Evolutionary conservation across 495 filamentous ascomycete genomes (phyloP).

Genomic region (Pseudotulostoma volvatum): DNA sequence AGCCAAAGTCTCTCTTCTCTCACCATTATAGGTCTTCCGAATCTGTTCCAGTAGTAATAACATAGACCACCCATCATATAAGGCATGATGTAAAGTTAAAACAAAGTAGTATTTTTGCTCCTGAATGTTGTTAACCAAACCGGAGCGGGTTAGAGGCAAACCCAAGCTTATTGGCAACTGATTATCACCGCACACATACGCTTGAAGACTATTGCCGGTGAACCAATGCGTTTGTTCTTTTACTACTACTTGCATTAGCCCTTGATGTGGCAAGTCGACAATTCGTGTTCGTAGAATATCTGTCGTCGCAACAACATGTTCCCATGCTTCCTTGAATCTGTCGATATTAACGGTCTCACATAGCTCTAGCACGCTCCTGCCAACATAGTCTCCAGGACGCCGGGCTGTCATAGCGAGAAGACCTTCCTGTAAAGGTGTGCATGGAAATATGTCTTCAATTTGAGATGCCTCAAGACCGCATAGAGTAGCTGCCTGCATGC

Average conservation of each 20-base stretch:
- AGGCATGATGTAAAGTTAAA: constrained; percentile 32
- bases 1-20: constrained; percentile 8
- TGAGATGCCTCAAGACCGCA: constrained; percentile 10
- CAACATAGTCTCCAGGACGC: constrained; percentile 17
- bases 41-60: constrained; percentile 12
- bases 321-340: constrained; percentile 25
- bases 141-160: constrained; percentile 1
- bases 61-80: constrained; percentile 44
- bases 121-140: background rate
- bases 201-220: background rate
- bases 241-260: constrained; percentile 23
- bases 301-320: constrained; percentile 10
- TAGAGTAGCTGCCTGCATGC: constrained; percentile 1
- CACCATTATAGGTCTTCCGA: constrained; percentile 8
- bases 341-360: constrained; percentile 13
- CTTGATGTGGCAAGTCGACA: constrained; percentile 11
- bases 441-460: constrained; percentile 44
- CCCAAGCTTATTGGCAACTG: background rate
- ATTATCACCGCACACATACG: background rate
- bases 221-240: background rate
- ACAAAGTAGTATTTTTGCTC: background rate
- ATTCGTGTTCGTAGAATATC: constrained; percentile 30
- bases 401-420: constrained; percentile 32
- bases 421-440: constrained; percentile 44
- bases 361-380: constrained; percentile 14